phyloP scores from a whole-genome alignment of 1,284 basidiomycete genomes.

The Leccinum colubrinum region DNA sequence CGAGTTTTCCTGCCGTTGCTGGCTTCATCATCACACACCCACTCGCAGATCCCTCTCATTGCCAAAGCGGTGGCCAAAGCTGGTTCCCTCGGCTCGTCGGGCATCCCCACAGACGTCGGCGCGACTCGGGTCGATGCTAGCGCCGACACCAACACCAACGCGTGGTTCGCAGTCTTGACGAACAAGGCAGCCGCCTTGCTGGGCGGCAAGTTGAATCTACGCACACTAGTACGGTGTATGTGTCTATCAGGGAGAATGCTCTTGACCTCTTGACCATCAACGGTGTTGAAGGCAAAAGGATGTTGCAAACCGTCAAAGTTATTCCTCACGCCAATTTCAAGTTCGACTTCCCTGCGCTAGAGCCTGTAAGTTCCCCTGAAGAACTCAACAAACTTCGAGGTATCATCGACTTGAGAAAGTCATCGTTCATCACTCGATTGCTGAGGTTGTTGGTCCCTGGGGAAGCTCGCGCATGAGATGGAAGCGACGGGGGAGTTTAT shows the following conservation, averaged over 20 bases:
- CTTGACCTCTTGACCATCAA: too few relatives aligned
- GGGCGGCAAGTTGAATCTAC: slow-evolving; percentile 10
- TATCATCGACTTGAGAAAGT: slow-evolving; percentile 92
- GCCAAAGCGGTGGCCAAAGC: slow-evolving; percentile 28
- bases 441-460: slow-evolving; percentile 38
- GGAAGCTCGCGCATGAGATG: too few relatives aligned
- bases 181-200: slow-evolving; percentile 26
- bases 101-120: slow-evolving; percentile 18
- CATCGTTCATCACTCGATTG: slow-evolving; percentile 77
- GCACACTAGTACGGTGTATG: too few relatives aligned
- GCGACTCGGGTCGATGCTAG: slow-evolving; percentile 20
- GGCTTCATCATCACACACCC: not conserved
- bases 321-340: slow-evolving; percentile 70
- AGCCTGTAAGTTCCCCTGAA: slow-evolving; percentile 61
- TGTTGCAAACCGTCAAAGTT: slow-evolving; percentile 91
- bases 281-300: slow-evolving; percentile 89
- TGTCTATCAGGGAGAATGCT: too few relatives aligned
- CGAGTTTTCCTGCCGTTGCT: not conserved
- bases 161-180: slow-evolving; percentile 22
- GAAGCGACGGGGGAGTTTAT: slow-evolving; percentile 75
- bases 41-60: slow-evolving; percentile 15
- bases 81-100: slow-evolving; percentile 23
- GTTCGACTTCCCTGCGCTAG: slow-evolving; percentile 82
- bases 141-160: not conserved
- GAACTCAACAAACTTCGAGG: slow-evolving; percentile 82